Evolutionary conservation across 139 green algal species (phyloP).

Genomic region (Mesotaenium endlicherianum): DNA sequence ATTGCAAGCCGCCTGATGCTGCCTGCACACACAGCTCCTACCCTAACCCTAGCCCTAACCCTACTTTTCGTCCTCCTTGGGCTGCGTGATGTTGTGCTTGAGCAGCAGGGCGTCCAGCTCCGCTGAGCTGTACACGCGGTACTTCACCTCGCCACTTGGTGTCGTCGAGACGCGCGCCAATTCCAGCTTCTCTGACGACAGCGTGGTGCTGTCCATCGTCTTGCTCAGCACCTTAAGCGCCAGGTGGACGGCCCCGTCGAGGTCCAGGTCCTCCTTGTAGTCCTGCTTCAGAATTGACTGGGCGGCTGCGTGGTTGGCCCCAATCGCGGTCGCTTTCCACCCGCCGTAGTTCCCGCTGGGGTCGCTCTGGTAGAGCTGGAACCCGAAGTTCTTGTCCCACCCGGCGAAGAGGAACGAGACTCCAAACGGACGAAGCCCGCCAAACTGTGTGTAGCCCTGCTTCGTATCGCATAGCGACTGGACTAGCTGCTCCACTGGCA

Average conservation of each 20-base stretch:
- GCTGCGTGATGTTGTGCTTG: constrained; percentile 84
- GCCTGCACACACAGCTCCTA: no score
- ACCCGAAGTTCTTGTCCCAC: constrained; percentile 83
- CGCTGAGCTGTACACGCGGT: constrained; percentile 41
- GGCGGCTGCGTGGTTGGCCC: constrained; percentile 73
- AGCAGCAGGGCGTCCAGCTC: constrained; percentile 50
- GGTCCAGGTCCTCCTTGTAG: constrained; percentile 79
- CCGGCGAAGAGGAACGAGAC: constrained; percentile 96
- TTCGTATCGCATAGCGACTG: constrained; percentile 92
- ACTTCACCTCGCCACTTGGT: constrained; percentile 38
- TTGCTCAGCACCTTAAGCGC: constrained; percentile 93
- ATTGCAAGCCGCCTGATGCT: no score
- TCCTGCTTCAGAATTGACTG: constrained; percentile 68
- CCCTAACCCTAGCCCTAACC: no score
- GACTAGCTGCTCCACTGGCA: constrained; percentile 97
- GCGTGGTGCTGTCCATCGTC: constrained; percentile 91
- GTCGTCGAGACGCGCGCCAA: constrained; percentile 70
- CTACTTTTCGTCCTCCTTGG: constrained; percentile 73
- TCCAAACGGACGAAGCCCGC: constrained; percentile 93
- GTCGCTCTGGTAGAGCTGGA: constrained; percentile 95
- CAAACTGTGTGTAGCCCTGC: constrained; percentile 83
- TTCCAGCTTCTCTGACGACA: constrained; percentile 92
- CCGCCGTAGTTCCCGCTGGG: constrained; percentile 95
- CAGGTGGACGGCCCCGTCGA: constrained; percentile 74
- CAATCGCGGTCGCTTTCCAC: constrained; percentile 96